These are phyloP conservation scores for Pinus taeda DNA, from an alignment of 75 land plant genomes.

Conservation along the genomic window DNA sequence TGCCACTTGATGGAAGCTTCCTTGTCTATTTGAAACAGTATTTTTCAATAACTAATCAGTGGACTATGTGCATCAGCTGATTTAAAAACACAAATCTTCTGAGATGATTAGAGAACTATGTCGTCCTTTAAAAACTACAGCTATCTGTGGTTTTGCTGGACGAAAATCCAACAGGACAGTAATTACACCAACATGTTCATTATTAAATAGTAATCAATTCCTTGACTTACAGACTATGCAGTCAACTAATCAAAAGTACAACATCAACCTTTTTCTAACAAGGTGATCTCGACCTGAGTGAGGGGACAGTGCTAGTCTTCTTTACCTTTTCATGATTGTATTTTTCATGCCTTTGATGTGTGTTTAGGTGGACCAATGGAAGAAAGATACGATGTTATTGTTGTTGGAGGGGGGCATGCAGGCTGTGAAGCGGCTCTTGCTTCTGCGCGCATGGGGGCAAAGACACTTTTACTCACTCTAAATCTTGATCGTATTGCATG, in stretches of 20 bases:
- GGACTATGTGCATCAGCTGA: neutral
- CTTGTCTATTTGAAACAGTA: neutral
- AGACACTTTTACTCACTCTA: conserved; percentile 85
- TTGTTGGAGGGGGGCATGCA: conserved; percentile 98
- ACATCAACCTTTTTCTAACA: neutral
- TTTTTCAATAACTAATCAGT: neutral
- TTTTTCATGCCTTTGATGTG: neutral
- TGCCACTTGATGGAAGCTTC: neutral
- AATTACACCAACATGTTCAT: neutral
- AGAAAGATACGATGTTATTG: conserved; percentile 89
- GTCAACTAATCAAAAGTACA: neutral
- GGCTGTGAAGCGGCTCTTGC: conserved; percentile 99
- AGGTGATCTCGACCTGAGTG: neutral
- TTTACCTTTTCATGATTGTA: neutral
- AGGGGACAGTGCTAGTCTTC: neutral
- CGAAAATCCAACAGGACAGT: neutral
- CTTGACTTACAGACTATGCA: neutral
- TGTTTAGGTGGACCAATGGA: conserved; percentile 12
- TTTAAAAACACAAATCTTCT: neutral
- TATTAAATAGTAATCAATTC: neutral
- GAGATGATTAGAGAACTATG: neutral
- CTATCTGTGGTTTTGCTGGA: neutral
- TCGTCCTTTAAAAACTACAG: neutral
- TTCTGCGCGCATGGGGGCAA: conserved; percentile 91
- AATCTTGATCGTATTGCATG: conserved; percentile 96